Evolutionary conservation across 73 alveolate species (phyloP), one percentile per base, ranked within the genome.

Genomic region (Paramecium caudatum): DNA sequence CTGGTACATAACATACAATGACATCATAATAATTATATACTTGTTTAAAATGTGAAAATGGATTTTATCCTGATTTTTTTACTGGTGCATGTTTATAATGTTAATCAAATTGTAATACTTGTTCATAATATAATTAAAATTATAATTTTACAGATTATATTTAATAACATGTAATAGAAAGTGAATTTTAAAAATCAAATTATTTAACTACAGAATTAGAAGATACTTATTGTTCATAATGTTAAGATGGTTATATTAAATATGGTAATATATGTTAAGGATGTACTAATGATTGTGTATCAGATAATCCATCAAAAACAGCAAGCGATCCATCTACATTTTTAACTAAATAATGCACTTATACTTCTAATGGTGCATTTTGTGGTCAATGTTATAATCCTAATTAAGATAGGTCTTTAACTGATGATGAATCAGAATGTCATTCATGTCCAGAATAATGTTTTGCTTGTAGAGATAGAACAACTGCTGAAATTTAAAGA

Each of bases 11-110:
- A 3, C 0, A 3, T 13, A 37, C 68, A 12, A 37, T 23, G 19
- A 45, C 36, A 3, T 21, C 43, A 2, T 4, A 37, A 74, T 41
- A 74, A 17, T 45, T 74, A 13, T 74, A 37, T 19, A 16, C 43
- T 0, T 74, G 88, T 17, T 41, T 39, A 19, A 74, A 15, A 36
- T 74, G 88, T 74, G 62, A 41, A 39, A 68, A 74, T 4, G 88
- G 88, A 3, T 74, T 3, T 41, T 74, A 74, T 74, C 68, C 88
- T 19, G 88, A 74, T 45, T 74, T 41, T 47, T 74, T 74, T 74
- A 6, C 62, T 1, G 55, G 55, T 3, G 17, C 47, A 17, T 74
- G 88, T 17, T 12, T 74, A 5, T 19, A 19, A 7, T 74, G 88
- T 41, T 46, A 15, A 21, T 0, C 43, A 16, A 36, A 43, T 74